phyloP scores from a whole-genome alignment of 768 basidiomycete species.

The Suillus lakei region DNA sequence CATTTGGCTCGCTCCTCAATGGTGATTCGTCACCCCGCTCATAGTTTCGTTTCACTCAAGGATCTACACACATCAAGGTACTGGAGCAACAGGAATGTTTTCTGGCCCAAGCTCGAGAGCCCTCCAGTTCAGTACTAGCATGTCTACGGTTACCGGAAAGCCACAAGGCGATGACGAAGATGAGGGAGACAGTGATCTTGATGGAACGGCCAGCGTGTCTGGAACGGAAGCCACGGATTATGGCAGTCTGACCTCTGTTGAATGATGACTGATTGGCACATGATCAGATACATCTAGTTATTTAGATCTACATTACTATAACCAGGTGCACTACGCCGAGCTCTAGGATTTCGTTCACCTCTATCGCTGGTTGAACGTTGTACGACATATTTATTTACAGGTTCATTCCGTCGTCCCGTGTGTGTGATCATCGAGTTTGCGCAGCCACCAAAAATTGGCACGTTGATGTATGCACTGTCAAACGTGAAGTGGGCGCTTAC shows the following conservation, averaged over 20 bases:
- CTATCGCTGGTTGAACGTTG: background rate
- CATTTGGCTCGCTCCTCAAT: slow-evolving; percentile 47
- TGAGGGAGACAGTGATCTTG: slow-evolving; percentile 38
- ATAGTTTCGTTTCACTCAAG: slow-evolving; percentile 43
- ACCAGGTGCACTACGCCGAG: background rate
- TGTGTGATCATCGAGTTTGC: background rate
- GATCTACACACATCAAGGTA: slow-evolving; percentile 36
- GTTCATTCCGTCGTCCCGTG: background rate
- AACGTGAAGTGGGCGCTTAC: background rate
- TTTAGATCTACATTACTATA: background rate
- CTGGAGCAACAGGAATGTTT: slow-evolving; percentile 27
- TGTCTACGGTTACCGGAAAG: slow-evolving; percentile 19
- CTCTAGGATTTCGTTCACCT: background rate
- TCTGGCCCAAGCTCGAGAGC: slow-evolving; percentile 24
- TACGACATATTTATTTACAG: slow-evolving; percentile 5
- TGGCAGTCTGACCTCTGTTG: slow-evolving; percentile 57
- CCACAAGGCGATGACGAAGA: slow-evolving; percentile 18
- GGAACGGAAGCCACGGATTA: slow-evolving; percentile 46
- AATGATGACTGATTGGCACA: slow-evolving; percentile 28
- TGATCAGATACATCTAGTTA: background rate
- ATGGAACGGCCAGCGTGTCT: slow-evolving; percentile 44
- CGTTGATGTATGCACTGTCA: background rate
- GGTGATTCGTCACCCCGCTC: slow-evolving; percentile 51
- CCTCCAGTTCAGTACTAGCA: slow-evolving; percentile 25
- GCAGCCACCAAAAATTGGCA: no score